Evolutionary conservation across 1,284 basidiomycete genomes (phyloP).

Genomic region (Coriolopsis trogii): DNA sequence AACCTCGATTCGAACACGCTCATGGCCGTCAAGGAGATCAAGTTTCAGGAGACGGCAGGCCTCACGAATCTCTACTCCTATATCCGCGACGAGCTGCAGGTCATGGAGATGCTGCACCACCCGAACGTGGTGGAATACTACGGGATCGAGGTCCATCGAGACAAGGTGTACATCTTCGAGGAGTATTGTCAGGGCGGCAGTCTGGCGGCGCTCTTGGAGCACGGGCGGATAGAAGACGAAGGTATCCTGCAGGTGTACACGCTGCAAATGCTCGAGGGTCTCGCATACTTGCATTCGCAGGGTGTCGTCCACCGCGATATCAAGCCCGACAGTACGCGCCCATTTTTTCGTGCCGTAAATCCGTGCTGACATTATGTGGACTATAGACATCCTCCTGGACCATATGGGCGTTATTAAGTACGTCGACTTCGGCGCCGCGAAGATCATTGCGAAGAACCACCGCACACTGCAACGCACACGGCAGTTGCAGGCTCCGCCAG

Average conservation of each 20-base stretch:
- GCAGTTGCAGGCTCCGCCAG: constrained; percentile 45
- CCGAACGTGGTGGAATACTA: constrained; percentile 99
- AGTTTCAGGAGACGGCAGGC: constrained; percentile 91
- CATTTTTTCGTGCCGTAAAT: not conserved
- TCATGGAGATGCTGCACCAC: constrained; percentile 99
- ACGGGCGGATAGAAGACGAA: constrained; percentile 97
- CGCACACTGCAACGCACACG: constrained; percentile 83
- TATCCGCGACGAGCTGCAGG: constrained; percentile 95
- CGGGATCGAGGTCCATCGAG: constrained; percentile 98
- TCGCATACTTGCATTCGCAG: constrained; percentile 92
- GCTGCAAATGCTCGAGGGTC: constrained; percentile 95
- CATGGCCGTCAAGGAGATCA: constrained; percentile 99
- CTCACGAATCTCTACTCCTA: constrained; percentile 87
- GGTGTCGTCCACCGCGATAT: constrained; percentile 97
- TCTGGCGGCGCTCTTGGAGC: constrained; percentile 87
- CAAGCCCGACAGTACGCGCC: constrained; percentile 92
- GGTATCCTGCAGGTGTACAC: constrained; percentile 96
- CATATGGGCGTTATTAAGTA: constrained; percentile 95
- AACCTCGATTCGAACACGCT: constrained; percentile 96
- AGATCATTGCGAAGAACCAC: constrained; percentile 94
- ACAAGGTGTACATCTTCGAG: constrained; percentile 99
- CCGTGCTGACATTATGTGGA: constrained; percentile 6
- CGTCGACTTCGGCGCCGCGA: constrained; percentile 98
- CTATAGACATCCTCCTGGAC: constrained; percentile 90
- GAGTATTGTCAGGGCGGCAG: constrained; percentile 98